These are phyloP conservation scores for Phytophthora megakarya DNA, from an alignment of 352 stramenopile genomes.

Conservation along the genomic window DNA sequence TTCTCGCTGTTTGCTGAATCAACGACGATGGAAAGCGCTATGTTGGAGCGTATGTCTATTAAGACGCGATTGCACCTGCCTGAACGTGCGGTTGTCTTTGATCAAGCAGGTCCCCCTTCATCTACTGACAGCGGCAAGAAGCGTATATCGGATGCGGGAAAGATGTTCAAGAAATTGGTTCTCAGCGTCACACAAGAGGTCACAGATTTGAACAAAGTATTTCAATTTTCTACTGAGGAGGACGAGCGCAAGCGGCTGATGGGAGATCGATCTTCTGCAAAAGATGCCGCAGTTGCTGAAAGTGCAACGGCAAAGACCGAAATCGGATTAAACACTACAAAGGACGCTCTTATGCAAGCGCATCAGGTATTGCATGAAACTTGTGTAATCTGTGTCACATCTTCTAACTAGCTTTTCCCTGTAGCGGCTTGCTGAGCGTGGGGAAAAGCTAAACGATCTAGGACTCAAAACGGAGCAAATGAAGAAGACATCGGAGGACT, in stretches of 20 bases:
- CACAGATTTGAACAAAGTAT: conserved; percentile 76
- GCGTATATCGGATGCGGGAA: conserved; percentile 54
- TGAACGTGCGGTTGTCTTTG: conserved; percentile 44
- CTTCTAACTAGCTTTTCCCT: conserved; percentile 8
- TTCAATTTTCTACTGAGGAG: conserved; percentile 69
- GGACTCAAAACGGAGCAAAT: conserved; percentile 84
- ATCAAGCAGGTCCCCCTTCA: conserved; percentile 32
- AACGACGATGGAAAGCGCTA: conserved; percentile 55
- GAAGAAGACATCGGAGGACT: conserved; percentile 82
- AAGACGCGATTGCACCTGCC: conserved; percentile 52
- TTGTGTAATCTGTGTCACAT: not conserved
- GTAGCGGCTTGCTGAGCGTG: conserved; percentile 74
- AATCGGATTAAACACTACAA: conserved; percentile 51
- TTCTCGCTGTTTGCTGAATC: conserved; percentile 65
- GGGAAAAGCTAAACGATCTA: conserved; percentile 77
- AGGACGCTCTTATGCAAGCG: conserved; percentile 67
- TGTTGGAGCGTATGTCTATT: conserved; percentile 58
- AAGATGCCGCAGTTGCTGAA: conserved; percentile 20
- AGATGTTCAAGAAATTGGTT: conserved; percentile 81
- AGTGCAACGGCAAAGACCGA: conserved; percentile 32
- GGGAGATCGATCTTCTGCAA: conserved; percentile 43
- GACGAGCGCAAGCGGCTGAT: conserved; percentile 63
- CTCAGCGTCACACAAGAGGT: conserved; percentile 61
- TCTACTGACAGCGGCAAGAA: conserved; percentile 41
- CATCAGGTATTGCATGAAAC: conserved; percentile 51